A percentile compares a stretch with the other conserved stretches of the same genome.
Conservation (phyloP, 2,329 filamentous ascomycete genomes). For the Xylariaceae sp. region DNA sequence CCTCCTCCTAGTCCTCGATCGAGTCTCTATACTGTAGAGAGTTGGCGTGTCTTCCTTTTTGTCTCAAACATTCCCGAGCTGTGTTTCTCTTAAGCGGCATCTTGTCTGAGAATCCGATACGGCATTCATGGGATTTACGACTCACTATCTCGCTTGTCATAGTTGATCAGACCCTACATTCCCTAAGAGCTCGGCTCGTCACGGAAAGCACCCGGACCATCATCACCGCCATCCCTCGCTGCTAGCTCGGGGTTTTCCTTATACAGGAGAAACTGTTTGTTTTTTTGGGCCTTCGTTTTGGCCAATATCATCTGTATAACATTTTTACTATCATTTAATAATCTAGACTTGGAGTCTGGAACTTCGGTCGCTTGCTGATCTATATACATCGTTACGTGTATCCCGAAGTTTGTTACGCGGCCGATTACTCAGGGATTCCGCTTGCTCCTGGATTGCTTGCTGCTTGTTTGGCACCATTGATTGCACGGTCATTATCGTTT, state of each 20-base stretch:
- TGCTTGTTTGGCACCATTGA: conserved; percentile 1
- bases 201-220: neutral
- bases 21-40: conserved; percentile 8
- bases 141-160: conserved; percentile 1
- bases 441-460: conserved; percentile 1
- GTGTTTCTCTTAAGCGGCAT: conserved; percentile 22
- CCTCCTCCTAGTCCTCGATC: conserved; percentile 17
- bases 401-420: conserved; percentile 13
- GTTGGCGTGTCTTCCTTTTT: conserved; percentile 22
- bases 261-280: neutral
- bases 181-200: conserved; percentile 10
- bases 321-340: conserved; percentile 26
- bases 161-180: conserved; percentile 25
- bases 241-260: neutral
- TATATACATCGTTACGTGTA: conserved; percentile 6
- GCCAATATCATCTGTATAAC: neutral
- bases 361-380: conserved; percentile 23
- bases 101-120: conserved; percentile 29
- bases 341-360: conserved; percentile 29
- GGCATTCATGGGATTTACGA: conserved; percentile 24
- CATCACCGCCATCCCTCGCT: neutral
- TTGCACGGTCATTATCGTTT: neutral
- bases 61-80: conserved; percentile 21
- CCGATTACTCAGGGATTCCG: conserved; percentile 9
- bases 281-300: no score